Evolutionary conservation across 1,284 basidiomycete species (phyloP).

Genomic region (Gymnopus androsaceus): DNA sequence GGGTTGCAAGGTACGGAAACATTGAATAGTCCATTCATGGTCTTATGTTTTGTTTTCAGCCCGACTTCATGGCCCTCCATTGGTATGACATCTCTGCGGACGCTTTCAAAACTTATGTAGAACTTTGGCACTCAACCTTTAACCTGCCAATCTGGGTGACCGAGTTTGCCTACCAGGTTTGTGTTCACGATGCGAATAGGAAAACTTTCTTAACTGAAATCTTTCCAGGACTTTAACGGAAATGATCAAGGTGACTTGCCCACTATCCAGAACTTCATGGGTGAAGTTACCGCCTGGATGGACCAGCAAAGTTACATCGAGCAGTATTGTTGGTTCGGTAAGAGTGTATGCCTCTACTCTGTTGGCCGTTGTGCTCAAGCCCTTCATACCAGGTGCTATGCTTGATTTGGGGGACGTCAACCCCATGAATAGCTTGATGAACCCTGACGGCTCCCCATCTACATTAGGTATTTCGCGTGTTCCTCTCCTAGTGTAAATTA

Average conservation of each 20-base stretch:
- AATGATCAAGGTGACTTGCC: constrained; percentile 50
- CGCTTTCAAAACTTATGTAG: constrained; percentile 54
- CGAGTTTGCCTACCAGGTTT: constrained; percentile 69
- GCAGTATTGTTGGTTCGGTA: constrained; percentile 73
- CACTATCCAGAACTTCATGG: constrained; percentile 62
- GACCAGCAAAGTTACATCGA: constrained; percentile 55
- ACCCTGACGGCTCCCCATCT: constrained; percentile 43
- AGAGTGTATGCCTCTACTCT: constrained; percentile 10
- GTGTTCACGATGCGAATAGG: constrained; percentile 9
- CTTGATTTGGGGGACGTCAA: constrained; percentile 71
- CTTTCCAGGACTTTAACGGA: constrained; percentile 71
- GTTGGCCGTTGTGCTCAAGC: neutral
- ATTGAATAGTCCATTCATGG: neutral
- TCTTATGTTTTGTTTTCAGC: constrained; percentile 32
- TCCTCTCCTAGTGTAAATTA: too few relatives aligned
- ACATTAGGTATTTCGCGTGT: too few relatives aligned
- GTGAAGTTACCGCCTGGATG: constrained; percentile 54
- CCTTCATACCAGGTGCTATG: constrained; percentile 60
- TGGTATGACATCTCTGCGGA: constrained; percentile 58
- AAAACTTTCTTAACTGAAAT: constrained; percentile 18
- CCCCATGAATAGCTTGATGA: constrained; percentile 58
- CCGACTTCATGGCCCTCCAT: constrained; percentile 56
- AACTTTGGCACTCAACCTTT: constrained; percentile 54
- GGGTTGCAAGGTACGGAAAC: constrained; percentile 48
- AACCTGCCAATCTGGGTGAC: constrained; percentile 59